Percentiles rank a stretch among this genome's conserved stretches.
Conservation (phyloP, 805 yeast genomes). For the Blastobotrys americana region DNA sequence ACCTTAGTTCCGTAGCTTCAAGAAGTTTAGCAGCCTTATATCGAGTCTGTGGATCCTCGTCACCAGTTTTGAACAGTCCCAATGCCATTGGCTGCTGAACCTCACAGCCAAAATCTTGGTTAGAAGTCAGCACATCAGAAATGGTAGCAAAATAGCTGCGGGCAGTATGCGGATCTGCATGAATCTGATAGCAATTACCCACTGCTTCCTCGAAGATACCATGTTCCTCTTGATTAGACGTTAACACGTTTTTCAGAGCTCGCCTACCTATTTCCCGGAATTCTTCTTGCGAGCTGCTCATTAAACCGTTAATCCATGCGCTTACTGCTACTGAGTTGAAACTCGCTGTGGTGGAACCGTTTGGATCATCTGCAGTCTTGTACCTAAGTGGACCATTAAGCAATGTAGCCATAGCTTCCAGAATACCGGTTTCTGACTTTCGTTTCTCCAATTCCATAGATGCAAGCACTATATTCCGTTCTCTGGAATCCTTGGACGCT, state of each 20-base stretch:
- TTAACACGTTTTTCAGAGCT: constrained; percentile 64
- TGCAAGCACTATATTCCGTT: constrained; percentile 43
- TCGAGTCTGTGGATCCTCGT: constrained; percentile 60
- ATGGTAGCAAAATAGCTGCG: constrained; percentile 67
- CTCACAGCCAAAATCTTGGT: constrained; percentile 42
- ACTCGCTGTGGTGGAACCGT: constrained; percentile 41
- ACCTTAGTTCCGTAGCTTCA: constrained; percentile 53
- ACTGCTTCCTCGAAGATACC: constrained; percentile 53
- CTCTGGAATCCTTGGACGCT: constrained; percentile 33
- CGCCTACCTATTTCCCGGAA: constrained; percentile 56
- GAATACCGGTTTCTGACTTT: constrained; percentile 59
- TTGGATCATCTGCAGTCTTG: constrained; percentile 5
- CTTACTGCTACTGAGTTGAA: constrained; percentile 65
- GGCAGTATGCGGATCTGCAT: constrained; percentile 38
- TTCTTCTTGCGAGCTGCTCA: constrained; percentile 48
- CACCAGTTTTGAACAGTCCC: constrained; percentile 72
- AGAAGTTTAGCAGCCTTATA: constrained; percentile 66
- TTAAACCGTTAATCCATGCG: constrained; percentile 73
- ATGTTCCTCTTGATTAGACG: constrained; percentile 47
- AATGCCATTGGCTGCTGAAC: constrained; percentile 66
- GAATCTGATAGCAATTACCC: constrained; percentile 54
- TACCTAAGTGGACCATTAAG: constrained; percentile 65
- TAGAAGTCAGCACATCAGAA: constrained; percentile 53
- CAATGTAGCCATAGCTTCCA: constrained; percentile 78
- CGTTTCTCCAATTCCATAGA: constrained; percentile 74